Evolutionary conservation across 1,139 yeast species (phyloP).

Genomic region (Suhomyces ambrosiae): DNA sequence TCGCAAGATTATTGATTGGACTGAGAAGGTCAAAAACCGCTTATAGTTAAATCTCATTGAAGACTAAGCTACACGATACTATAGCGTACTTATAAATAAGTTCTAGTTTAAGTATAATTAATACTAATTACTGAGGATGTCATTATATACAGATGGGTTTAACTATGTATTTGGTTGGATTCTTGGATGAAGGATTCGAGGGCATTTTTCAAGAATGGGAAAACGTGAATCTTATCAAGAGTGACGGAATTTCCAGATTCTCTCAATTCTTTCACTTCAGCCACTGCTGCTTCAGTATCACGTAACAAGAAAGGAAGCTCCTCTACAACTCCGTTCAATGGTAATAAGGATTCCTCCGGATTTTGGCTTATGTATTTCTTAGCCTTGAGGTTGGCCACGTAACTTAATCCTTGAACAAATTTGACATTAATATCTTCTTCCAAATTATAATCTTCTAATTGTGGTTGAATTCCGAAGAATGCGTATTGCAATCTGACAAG

Average conservation of each 20-base stretch:
- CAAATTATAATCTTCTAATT: conserved; percentile 42
- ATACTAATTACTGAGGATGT: neutral
- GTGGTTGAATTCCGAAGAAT: conserved; percentile 71
- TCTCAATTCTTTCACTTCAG: conserved; percentile 50
- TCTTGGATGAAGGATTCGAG: conserved; percentile 24
- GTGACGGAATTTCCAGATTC: conserved; percentile 28
- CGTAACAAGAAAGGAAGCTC: conserved; percentile 46
- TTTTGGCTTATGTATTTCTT: conserved; percentile 29
- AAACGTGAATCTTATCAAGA: conserved; percentile 45
- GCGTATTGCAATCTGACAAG: conserved; percentile 80
- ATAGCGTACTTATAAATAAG: no score
- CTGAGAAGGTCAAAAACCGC: no score
- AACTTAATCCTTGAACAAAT: conserved; percentile 68
- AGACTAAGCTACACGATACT: no score
- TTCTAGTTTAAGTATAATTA: neutral
- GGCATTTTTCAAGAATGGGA: conserved; percentile 44
- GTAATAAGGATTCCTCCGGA: conserved; percentile 27
- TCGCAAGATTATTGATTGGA: conserved; percentile 5
- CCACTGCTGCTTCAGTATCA: conserved; percentile 55
- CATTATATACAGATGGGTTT: conserved; percentile 9
- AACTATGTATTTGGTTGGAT: conserved; percentile 7
- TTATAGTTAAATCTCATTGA: no score
- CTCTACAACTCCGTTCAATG: conserved; percentile 45
- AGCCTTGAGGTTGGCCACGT: conserved; percentile 66
- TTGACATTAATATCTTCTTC: conserved; percentile 54